phyloP scores from a whole-genome alignment of 176 grass and related monocot species.

The Bonia amplexicaulis region DNA sequence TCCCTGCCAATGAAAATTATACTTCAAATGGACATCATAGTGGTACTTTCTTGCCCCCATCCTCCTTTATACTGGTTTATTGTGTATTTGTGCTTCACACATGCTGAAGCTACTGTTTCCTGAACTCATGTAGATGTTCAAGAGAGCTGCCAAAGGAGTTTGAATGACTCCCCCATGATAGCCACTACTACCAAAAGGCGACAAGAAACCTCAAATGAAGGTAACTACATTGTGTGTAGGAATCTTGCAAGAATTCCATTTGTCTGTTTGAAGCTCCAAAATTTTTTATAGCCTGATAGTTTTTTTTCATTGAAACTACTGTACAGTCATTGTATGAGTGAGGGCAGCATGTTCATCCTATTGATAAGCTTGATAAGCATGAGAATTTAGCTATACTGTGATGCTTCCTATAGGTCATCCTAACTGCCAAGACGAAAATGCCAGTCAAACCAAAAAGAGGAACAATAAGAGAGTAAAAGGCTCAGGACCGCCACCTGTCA shows the following conservation, averaged over 20 bases:
- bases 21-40: slow-evolving; percentile 29
- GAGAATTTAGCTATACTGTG: not conserved
- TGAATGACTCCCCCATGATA: slow-evolving; percentile 30
- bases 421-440: slow-evolving; percentile 32
- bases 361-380: not conserved
- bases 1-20: slow-evolving; percentile 25
- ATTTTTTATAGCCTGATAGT: not conserved
- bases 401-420: slow-evolving; percentile 30
- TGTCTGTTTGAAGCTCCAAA: slow-evolving; percentile 8
- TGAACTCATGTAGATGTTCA: slow-evolving; percentile 36
- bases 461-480: slow-evolving; percentile 72
- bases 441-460: slow-evolving; percentile 48
- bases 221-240: slow-evolving; percentile 33
- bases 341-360: not conserved
- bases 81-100: slow-evolving; percentile 16
- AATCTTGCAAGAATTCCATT: slow-evolving; percentile 13
- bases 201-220: slow-evolving; percentile 52
- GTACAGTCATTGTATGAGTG: slow-evolving; percentile 1
- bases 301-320: slow-evolving; percentile 5
- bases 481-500: slow-evolving; percentile 35
- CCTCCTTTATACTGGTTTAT: not conserved
- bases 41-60: slow-evolving; percentile 28
- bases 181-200: slow-evolving; percentile 55
- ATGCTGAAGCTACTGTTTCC: slow-evolving; percentile 14
- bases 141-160: slow-evolving; percentile 16